Evolutionary conservation across 164 flowering plant genomes (phyloP).

Genomic region (Annona cherimola): DNA sequence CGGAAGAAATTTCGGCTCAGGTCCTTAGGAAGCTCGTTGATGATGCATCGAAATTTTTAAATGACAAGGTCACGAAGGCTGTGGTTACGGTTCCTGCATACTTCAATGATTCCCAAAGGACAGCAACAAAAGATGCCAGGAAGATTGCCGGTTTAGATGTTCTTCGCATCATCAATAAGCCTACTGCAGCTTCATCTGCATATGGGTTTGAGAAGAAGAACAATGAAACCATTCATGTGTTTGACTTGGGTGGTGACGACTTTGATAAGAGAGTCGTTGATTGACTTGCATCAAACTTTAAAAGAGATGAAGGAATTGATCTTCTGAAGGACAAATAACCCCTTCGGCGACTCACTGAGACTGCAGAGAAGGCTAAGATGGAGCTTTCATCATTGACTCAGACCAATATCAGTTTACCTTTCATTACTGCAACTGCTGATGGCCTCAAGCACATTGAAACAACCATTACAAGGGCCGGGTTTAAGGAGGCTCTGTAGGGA

Average conservation of each 20-base stretch:
- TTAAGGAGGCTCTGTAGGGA: no score
- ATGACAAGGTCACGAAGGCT: slow-evolving; percentile 85
- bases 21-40: slow-evolving; percentile 91
- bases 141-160: slow-evolving; percentile 94
- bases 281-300: slow-evolving; percentile 16
- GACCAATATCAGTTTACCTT: slow-evolving; percentile 57
- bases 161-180: slow-evolving; percentile 88
- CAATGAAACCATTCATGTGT: no score
- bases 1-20: no score
- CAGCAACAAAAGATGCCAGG: slow-evolving; percentile 93
- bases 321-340: slow-evolving; percentile 23
- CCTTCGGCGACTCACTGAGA: slow-evolving; percentile 61
- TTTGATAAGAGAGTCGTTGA: slow-evolving; percentile 26
- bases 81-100: slow-evolving; percentile 94
- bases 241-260: no score
- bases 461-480: no score
- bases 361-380: slow-evolving; percentile 77
- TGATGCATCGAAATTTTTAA: slow-evolving; percentile 93
- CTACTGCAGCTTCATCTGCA: slow-evolving; percentile 92
- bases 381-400: slow-evolving; percentile 65
- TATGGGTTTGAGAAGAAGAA: slow-evolving; percentile 97
- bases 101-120: slow-evolving; percentile 90
- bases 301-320: slow-evolving; percentile 19
- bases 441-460: no score
- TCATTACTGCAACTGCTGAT: no score